These are phyloP conservation scores for Cymbomonas tetramitiformis DNA, from an alignment of 139 green algal species.

Conservation along the genomic window DNA sequence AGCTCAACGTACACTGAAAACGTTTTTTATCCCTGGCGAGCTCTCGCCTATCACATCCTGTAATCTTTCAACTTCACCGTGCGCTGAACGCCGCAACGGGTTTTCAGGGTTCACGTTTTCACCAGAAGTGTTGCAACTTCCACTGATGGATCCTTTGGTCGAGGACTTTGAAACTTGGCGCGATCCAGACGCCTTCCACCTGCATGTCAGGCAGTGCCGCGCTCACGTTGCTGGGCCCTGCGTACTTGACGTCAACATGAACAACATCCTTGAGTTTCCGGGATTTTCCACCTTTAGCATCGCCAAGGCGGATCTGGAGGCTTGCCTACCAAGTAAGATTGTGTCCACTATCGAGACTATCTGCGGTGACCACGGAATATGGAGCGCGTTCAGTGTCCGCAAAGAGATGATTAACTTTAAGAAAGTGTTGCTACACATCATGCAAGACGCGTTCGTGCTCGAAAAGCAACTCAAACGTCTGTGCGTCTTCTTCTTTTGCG, in stretches of 20 bases:
- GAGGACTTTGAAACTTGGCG: no score
- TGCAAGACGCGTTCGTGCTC: background rate
- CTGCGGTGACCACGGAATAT: background rate
- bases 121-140: no score
- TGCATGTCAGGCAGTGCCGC: background rate
- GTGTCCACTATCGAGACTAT: background rate
- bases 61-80: no score
- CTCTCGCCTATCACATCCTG: no score
- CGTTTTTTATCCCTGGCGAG: no score
- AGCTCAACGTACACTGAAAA: no score
- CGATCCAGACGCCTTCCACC: no score
- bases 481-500: background rate
- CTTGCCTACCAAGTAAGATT: background rate
- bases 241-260: background rate
- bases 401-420: constrained; percentile 6
- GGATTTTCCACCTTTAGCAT: no score
- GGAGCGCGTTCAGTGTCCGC: background rate
- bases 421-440: constrained; percentile 5
- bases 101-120: no score
- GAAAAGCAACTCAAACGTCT: background rate
- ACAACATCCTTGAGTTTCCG: no score
- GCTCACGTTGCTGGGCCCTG: background rate
- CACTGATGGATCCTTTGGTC: no score
- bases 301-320: background rate
- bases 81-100: no score